Base-by-base conservation (phyloP, 1,284 basidiomycete species). In the Anthracocystis walkeri region DNA sequence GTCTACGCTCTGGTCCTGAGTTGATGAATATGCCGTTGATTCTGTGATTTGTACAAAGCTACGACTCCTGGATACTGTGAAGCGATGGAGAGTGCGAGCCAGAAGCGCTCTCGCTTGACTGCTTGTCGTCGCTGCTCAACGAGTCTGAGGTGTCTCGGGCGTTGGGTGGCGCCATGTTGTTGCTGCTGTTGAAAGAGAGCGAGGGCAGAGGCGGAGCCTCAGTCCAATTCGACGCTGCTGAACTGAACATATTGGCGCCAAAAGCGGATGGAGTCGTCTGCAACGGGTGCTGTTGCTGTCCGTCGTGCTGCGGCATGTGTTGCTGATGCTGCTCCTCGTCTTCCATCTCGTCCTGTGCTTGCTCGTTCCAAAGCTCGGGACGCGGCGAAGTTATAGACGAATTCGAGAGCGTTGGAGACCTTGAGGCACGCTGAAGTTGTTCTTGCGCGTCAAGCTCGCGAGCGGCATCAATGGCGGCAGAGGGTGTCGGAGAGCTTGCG, bases 101-200 rank as follows among this genome's bases (percentile, higher is more conserved):
- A 8, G 41, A 51, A 25, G 33, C 49, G 18, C 35, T 33, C 6
- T 29, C 54, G 27, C 42, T 53, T 31, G 58, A 66, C 40, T 54
- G n/a, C 25, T 41, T 59, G 11, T 21, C 45, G n/a, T 50, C 45
- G n/a, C 46, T 35, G 21, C 31, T 40, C n/a, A 41, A 12, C 38
- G 10, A 20, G 6, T 52, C 58, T 25, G 38, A 21, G 14, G 12
- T n/a, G 18, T 51, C 51, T 48, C 31, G 11, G 25, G 29, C 51
- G 35, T 38, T 38, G 35, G 35, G 35, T 38, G 35, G 35, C n/a
- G 38, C 31, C 12, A 35, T 6, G 3, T 23, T 46, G 33, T 27
- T 51, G 44, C 42, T 53, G 42, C 59, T 62, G 11, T 27, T 25
- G 45, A 59, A 59, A 0, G 48, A 51, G 14, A 51, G 49, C 48